These are phyloP conservation scores for Boletus pseudo-olivaceus DNA, from an alignment of 768 basidiomycete species.

Conservation along the genomic window DNA sequence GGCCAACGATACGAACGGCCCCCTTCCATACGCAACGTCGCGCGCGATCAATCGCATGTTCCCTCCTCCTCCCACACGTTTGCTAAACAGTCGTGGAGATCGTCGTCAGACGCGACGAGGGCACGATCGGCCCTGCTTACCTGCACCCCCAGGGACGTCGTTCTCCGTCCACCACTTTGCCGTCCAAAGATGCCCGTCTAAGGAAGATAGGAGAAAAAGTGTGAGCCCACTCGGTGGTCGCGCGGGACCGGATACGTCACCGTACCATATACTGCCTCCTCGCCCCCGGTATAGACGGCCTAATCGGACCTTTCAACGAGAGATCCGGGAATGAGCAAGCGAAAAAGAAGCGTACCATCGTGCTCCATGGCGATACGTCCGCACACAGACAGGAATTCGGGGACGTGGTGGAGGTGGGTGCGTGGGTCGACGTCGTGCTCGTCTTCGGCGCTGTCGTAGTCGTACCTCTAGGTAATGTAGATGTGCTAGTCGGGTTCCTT, in stretches of 20 bases:
- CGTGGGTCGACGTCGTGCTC: background rate
- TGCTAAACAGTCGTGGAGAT: constrained; percentile 8
- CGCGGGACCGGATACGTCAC: background rate
- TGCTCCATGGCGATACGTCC: constrained; percentile 41
- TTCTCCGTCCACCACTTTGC: constrained; percentile 50
- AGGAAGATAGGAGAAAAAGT: background rate
- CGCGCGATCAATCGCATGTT: constrained; percentile 21
- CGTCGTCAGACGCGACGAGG: background rate
- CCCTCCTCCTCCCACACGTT: constrained; percentile 37
- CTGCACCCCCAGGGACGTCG: constrained; percentile 32
- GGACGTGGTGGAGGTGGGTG: constrained; percentile 12
- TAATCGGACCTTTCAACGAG: background rate
- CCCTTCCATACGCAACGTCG: background rate
- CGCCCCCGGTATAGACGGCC: constrained; percentile 37
- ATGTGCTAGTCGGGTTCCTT: constrained; percentile 22
- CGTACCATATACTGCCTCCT: constrained; percentile 41
- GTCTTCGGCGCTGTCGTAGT: background rate
- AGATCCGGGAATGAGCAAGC: background rate
- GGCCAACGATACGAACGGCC: background rate
- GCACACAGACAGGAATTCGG: constrained; percentile 36
- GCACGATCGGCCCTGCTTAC: background rate
- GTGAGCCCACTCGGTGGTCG: background rate
- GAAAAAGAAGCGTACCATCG: constrained; percentile 16
- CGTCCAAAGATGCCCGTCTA: constrained; percentile 47
- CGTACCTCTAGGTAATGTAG: background rate